Base-by-base conservation (phyloP, 805 yeast species). In the Saturnispora diversa region DNA sequence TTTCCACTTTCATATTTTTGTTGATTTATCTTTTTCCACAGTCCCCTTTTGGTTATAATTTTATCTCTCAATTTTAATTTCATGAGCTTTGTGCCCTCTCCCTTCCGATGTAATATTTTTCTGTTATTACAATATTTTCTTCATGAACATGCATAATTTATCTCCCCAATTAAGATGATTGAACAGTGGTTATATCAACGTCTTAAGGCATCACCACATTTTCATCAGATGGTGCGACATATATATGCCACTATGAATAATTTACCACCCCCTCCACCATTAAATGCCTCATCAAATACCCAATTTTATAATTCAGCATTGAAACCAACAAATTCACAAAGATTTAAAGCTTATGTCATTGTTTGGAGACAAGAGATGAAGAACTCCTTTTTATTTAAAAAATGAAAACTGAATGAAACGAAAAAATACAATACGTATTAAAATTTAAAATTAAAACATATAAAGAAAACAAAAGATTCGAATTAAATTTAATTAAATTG, bases 181-280 rank as follows among this genome's bases (percentile, higher is more conserved):
- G 79, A 75, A 50, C 75, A 75, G 49, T 65, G 69, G 60, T 54
- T 70, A 1, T 70, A 65, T 41, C 51, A 53, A 40, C 26, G 64
- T 63, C 63, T 83, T 11, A 66, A 81, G 58, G 64, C 63, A 34
- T 77, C 85, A 9, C 71, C 68, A 2, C 63, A 70, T 0, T 83
- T 83, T 50, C 75, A 80, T 49, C 61, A 71, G 21, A 74, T 79
- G 64, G 94, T 82, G 4, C 63, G 75, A 29, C 60, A 65, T 10
- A 62, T 83, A 1, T 81, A 82, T 52, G 80, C 81, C 29, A 68
- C 67, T 42, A 69, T 83, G 25, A 83, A 83, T 51, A 71, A 80
- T 2, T 65, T 77, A 5, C 74, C 76, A 2, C 66, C 72, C 11
- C 72, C 72, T 4, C 41, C 46, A n/a, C 59, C 42, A 46, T 63